phyloP scores from a whole-genome alignment of 2,329 filamentous ascomycete species.

The Fusarium setosum region DNA sequence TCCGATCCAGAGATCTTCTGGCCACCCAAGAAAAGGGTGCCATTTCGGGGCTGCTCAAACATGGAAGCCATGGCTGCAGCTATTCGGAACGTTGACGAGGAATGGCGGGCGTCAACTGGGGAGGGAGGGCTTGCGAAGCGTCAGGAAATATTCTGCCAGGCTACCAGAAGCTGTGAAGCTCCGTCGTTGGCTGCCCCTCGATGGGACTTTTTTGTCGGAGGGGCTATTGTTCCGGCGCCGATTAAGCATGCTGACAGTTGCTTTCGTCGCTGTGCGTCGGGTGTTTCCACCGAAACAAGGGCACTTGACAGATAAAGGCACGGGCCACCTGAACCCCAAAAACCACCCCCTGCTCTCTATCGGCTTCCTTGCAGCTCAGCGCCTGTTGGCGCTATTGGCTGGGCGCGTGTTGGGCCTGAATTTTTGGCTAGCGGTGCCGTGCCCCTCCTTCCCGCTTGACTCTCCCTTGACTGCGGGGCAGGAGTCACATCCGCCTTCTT shows the following conservation, averaged over 20 bases:
- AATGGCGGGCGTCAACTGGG: slow-evolving; percentile 40
- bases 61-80: slow-evolving; percentile 82
- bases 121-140: slow-evolving; percentile 37
- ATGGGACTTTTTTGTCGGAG: slow-evolving; percentile 44
- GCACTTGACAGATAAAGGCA: slow-evolving; percentile 35
- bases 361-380: slow-evolving; percentile 25
- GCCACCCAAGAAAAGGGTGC: slow-evolving; percentile 95
- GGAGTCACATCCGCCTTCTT: slow-evolving; percentile 39
- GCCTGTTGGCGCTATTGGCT: slow-evolving; percentile 33
- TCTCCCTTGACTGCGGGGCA: slow-evolving; percentile 43
- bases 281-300: slow-evolving; percentile 17
- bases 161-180: slow-evolving; percentile 47
- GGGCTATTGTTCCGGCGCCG: slow-evolving; percentile 43
- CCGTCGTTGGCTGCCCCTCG: slow-evolving; percentile 36
- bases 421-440: slow-evolving; percentile 39
- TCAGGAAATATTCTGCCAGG: slow-evolving; percentile 45
- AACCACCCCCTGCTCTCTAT: slow-evolving; percentile 29
- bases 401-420: slow-evolving; percentile 39
- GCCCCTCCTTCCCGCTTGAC: slow-evolving; percentile 41
- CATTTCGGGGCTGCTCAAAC: slow-evolving; percentile 95
- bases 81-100: slow-evolving; percentile 37
- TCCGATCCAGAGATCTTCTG: slow-evolving; percentile 97
- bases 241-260: not conserved
- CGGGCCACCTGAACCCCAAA: slow-evolving; percentile 35
- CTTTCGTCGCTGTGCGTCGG: not conserved